Evolutionary conservation across 805 yeast species (phyloP).

Genomic region (Schizosaccharomyces pombe): ASM294v3 CU329670.1:34501-35000

Average conservation of each 20-base stretch:
- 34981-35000: too few relatives aligned
- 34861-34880: too few relatives aligned
- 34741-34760: not conserved
- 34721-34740: not conserved
- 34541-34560: conserved; percentile 39
- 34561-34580: conserved; percentile 39
- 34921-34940: too few relatives aligned
- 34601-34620: conserved; percentile 49
- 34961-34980: too few relatives aligned
- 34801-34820: not conserved
- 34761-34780: not conserved
- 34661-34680: conserved; percentile 31
- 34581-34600: conserved; percentile 44
- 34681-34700: conserved; percentile 7
- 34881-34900: too few relatives aligned
- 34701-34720: conserved; percentile 26
- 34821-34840: too few relatives aligned
- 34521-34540: conserved; percentile 35
- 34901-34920: too few relatives aligned
- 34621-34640: conserved; percentile 40
- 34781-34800: not conserved
- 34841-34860: too few relatives aligned
- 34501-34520: conserved; percentile 43
- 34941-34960: too few relatives aligned
- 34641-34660: conserved; percentile 46